Percentiles rank a stretch among this genome's conserved stretches.
Evolutionary conservation across 2,329 filamentous ascomycete genomes (phyloP).

Genomic region (Cordyceps militaris): DNA sequence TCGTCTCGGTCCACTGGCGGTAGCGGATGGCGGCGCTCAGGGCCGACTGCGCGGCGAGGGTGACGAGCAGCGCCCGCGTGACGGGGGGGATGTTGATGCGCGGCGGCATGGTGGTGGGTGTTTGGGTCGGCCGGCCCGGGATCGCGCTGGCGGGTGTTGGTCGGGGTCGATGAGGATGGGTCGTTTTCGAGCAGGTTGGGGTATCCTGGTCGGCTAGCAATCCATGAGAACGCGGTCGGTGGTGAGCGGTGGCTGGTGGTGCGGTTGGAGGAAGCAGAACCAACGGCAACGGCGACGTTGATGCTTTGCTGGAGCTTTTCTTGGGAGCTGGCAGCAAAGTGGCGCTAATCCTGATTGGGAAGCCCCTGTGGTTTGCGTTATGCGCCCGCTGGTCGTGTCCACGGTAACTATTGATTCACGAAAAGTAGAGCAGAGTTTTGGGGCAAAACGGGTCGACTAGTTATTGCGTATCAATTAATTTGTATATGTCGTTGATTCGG

Average conservation of each 20-base stretch:
- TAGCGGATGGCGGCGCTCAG: conserved; percentile 75
- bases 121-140: conserved; percentile 3
- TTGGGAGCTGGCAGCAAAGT: background rate
- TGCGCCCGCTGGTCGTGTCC: background rate
- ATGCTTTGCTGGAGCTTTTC: background rate
- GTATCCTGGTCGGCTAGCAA: background rate
- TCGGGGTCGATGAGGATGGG: background rate
- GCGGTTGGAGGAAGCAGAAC: background rate
- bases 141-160: background rate
- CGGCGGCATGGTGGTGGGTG: conserved; percentile 54
- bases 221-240: background rate
- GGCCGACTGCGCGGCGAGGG: conserved; percentile 68
- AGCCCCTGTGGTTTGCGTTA: background rate
- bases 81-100: conserved; percentile 90
- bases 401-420: no score
- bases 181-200: background rate
- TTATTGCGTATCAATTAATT: no score
- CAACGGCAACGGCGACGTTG: background rate
- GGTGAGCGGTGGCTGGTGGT: background rate
- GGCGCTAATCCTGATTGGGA: conserved; percentile 4
- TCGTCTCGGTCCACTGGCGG: conserved; percentile 55
- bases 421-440: background rate
- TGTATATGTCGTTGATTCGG: background rate
- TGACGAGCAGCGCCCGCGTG: conserved; percentile 73
- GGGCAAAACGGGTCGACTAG: no score